Evolutionary conservation across 1,284 basidiomycete genomes (phyloP).

Genomic region (Leccinum fallax): DNA sequence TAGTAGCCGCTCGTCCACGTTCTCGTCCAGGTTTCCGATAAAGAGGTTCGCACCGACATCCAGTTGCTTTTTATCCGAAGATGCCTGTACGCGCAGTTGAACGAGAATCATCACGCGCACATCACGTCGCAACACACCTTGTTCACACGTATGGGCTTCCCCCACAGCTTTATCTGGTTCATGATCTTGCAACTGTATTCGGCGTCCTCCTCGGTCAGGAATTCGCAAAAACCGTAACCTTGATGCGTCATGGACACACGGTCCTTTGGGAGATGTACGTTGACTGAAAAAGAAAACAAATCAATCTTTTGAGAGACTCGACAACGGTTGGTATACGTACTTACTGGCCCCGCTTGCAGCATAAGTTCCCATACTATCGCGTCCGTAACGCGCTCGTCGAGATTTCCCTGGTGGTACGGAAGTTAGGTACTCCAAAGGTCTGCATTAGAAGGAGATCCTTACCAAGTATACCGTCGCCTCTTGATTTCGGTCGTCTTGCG

Average conservation of each 20-base stretch:
- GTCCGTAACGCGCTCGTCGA: conserved; percentile 94
- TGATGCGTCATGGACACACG: conserved; percentile 97
- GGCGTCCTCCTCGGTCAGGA: conserved; percentile 96
- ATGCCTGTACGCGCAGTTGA: conserved; percentile 25
- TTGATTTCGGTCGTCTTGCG: conserved; percentile 91
- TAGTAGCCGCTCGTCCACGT: conserved; percentile 89
- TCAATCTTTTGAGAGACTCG: neutral
- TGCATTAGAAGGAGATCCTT: conserved; percentile 28
- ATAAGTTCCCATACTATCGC: conserved; percentile 98
- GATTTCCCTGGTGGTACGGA: conserved; percentile 72
- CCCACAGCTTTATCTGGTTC: conserved; percentile 99
- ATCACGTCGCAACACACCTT: conserved; percentile 13
- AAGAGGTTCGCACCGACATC: conserved; percentile 98
- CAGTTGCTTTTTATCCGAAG: conserved; percentile 83
- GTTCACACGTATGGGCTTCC: conserved; percentile 91
- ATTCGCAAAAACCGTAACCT: conserved; percentile 99
- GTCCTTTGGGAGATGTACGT: conserved; percentile 99
- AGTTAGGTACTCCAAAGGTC: neutral
- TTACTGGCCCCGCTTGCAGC: conserved; percentile 97
- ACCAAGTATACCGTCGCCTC: conserved; percentile 95
- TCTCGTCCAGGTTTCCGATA: conserved; percentile 92
- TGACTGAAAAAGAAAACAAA: conserved; percentile 57
- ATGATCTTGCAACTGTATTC: conserved; percentile 99
- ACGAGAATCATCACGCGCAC: neutral
- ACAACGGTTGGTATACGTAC: conserved; percentile 49